These are phyloP conservation scores for Irpex sp. DNA, from an alignment of 1,284 basidiomycete genomes.

Conservation along the genomic window DNA sequence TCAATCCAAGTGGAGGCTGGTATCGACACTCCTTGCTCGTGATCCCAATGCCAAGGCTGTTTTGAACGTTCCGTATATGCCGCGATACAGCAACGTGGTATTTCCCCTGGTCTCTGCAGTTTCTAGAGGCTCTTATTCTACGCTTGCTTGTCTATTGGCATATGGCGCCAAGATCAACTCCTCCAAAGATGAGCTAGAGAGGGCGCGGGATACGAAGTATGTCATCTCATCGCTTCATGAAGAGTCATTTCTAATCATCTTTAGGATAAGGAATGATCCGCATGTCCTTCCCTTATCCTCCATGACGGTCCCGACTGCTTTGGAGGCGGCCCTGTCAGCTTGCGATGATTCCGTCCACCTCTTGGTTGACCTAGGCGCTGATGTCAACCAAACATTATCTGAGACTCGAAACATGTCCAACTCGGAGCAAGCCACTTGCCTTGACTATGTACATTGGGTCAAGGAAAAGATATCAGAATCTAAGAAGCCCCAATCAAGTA, in stretches of 20 bases:
- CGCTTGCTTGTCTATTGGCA: constrained; percentile 37
- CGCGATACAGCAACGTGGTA: constrained; percentile 15
- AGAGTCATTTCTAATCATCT: not conserved
- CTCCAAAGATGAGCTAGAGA: constrained; percentile 29
- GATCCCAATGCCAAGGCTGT: constrained; percentile 46
- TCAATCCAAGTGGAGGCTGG: constrained; percentile 36
- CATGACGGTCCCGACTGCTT: constrained; percentile 24
- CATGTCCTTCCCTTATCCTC: constrained; percentile 6
- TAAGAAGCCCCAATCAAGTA: constrained; percentile 11
- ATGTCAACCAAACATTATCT: constrained; percentile 26
- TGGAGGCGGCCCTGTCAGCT: constrained; percentile 38
- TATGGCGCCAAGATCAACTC: constrained; percentile 35
- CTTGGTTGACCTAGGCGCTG: constrained; percentile 40
- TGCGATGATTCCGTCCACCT: constrained; percentile 41
- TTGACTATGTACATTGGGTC: constrained; percentile 39
- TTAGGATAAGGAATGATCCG: constrained; percentile 8
- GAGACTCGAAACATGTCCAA: not conserved
- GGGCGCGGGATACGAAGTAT: constrained; percentile 24
- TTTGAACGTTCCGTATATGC: constrained; percentile 39
- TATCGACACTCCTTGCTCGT: constrained; percentile 40
- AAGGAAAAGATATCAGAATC: constrained; percentile 23
- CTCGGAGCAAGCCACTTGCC: constrained; percentile 21
- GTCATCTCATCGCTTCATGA: constrained; percentile 6
- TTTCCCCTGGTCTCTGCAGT: constrained; percentile 39
- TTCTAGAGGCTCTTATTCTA: constrained; percentile 29